Evolutionary conservation across 176 grass and related monocot species (phyloP), one percentile per base, ranked within the genome.

Genomic region (Lolium multiflorum): DNA sequence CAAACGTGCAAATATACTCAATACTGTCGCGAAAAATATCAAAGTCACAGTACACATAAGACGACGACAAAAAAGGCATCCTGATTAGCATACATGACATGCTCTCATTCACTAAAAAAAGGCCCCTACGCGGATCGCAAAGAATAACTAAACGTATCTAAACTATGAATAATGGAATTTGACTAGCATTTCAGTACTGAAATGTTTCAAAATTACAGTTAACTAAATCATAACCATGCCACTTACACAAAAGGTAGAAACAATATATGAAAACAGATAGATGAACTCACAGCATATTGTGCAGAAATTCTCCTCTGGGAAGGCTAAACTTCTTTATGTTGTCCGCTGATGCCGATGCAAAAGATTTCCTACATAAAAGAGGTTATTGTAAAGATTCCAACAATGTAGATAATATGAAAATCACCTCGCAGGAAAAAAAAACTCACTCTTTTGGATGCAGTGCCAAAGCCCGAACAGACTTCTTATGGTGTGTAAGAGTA

Each of bases 321-420:
- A 99, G 82, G 55, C 82, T 91, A 80, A 96, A 96, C 71, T 99
- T 99, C 67, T 99, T 99, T 90, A 94, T 96, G 84, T 99, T 99
- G 48, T 99, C 97, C 4, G 97, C 97, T 69, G 97, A 99, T 28
- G 97, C 97, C 44, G 97, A 99, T 39, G 93, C 87, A 96, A 99
- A 99, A 55, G 88, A 57, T 87, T 90, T 90, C 92, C 95, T 98
- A 69, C 22, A 85, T 25, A 81, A 59, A 62, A 84, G 55, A 79
- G 68, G 39, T 73, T 49, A 55, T 8, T 71, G 11, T 22, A 86
- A 67, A n/a, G 63, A 11, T 72, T 78, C 28, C 21, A 78, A 7
- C 25, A 77, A 17, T 52, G 54, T 46, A 90, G 6, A 60, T 10
- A 43, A 81, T 38, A 82, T 55, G 44, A 24, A 72, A 66, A 66